Percentiles rank a stretch among this genome's conserved stretches.
Evolutionary conservation across 768 basidiomycete species (phyloP).

Genomic region (Omphalotus guepiniiformis): DNA sequence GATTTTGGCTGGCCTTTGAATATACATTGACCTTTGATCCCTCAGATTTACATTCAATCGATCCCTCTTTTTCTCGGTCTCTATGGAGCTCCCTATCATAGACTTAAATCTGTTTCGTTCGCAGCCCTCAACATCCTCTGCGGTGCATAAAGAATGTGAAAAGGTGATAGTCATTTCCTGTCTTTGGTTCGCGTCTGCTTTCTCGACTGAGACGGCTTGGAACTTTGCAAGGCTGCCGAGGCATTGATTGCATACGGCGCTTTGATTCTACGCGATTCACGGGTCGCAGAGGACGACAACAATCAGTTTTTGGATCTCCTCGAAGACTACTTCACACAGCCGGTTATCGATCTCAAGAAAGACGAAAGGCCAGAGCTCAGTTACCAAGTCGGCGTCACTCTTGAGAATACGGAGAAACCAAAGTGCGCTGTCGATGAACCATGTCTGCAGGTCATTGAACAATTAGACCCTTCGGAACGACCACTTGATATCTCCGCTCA

Average conservation of each 20-base stretch:
- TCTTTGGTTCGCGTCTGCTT: neutral
- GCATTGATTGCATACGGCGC: slow-evolving; percentile 85
- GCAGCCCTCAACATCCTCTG: slow-evolving; percentile 37
- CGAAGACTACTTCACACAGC: slow-evolving; percentile 91
- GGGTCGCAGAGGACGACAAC: slow-evolving; percentile 83
- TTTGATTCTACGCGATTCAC: slow-evolving; percentile 78
- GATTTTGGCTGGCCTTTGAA: neutral
- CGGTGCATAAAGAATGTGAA: slow-evolving; percentile 55
- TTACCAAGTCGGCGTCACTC: slow-evolving; percentile 91
- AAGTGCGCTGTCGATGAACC: slow-evolving; percentile 81
- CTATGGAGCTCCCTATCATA: slow-evolving; percentile 64
- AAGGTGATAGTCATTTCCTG: slow-evolving; percentile 39
- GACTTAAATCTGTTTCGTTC: slow-evolving; percentile 72
- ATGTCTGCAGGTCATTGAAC: slow-evolving; percentile 75
- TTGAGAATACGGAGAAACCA: slow-evolving; percentile 95
- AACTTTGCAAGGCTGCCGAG: slow-evolving; percentile 57
- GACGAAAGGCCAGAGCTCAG: slow-evolving; percentile 85
- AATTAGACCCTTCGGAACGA: slow-evolving; percentile 71
- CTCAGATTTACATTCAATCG: neutral
- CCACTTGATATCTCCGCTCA: slow-evolving; percentile 82
- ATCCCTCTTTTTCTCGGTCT: slow-evolving; percentile 16
- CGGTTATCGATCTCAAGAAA: slow-evolving; percentile 51
- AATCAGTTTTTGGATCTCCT: slow-evolving; percentile 78
- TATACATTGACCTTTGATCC: neutral
- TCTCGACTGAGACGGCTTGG: slow-evolving; percentile 5